phyloP scores from a whole-genome alignment of 345 rosid genomes.

The Syzygium grande region DNA sequence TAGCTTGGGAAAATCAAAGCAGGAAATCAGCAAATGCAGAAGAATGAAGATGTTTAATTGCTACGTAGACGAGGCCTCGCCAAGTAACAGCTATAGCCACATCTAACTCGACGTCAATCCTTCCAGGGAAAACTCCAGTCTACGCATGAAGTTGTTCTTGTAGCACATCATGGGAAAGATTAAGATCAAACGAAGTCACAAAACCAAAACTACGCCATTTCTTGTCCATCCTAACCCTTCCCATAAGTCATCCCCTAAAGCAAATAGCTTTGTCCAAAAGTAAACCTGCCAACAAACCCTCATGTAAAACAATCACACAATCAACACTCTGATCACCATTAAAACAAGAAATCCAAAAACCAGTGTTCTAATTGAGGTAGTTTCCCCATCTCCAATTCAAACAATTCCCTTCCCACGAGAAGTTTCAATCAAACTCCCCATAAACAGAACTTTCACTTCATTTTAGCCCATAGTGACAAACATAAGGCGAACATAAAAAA shows the following conservation, averaged over 20 bases:
- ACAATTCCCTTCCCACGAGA: not conserved
- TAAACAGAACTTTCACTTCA: not conserved
- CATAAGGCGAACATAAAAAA: not conserved
- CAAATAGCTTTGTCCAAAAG: not conserved
- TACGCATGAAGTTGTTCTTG: not conserved
- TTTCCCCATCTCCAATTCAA: not conserved
- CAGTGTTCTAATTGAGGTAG: not conserved
- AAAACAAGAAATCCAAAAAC: not conserved
- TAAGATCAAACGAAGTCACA: fast-evolving
- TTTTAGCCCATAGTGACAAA: not conserved
- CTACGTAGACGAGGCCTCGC: not conserved
- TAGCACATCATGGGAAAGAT: not conserved
- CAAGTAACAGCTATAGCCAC: not conserved
- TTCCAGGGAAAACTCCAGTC: not conserved
- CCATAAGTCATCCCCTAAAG: not conserved
- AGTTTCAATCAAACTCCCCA: not conserved
- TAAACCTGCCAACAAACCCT: not conserved
- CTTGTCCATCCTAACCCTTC: not conserved
- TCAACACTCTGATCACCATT: not conserved
- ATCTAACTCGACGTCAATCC: not conserved
- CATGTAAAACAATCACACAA: not conserved
- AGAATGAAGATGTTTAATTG: not conserved
- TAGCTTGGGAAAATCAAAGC: not conserved
- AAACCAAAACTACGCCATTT: not conserved
- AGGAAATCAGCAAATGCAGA: not conserved